Base-by-base conservation (phyloP, 148 eudicot genomes). In the Fagopyrum esculentum region DNA sequence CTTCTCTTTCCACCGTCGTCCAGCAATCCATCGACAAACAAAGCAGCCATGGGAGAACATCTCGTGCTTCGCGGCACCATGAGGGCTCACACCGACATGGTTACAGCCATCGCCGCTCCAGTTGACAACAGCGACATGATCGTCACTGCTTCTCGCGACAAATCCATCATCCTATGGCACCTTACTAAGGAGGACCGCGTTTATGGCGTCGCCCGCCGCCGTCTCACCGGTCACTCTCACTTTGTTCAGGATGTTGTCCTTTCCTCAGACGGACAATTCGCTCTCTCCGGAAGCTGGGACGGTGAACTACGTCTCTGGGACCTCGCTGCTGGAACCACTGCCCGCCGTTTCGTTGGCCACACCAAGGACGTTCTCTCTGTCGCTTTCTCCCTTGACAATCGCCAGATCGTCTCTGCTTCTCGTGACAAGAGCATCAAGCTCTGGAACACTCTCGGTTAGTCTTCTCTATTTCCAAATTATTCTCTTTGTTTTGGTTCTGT, bases 261-360 rank as follows among this genome's bases (percentile, higher is more conserved):
- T 8, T 91, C 97, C 0, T 91, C 97, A 11, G 95, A 88, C 73
- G 89, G 91, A 48, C 89, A 87, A 81, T 92, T 92, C 49, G 95
- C 97, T 17, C 84, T 92, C 2, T 92, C 97, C 46, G 97, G 96
- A 0, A 86, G 91, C 4, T 92, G 98, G 98, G 97, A 92, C 79
- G 91, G 90, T 68, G 97, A 92, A 78, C 86, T 92, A 35, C 83
- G 98, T 6, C 85, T 90, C 6, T 93, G 98, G 98, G 98, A 93
- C 55, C 85, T 93, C 10, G 80, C 84, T 30, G 73, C 89, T 69
- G 96, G 91, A 9, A 82, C 82, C 72, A 90, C 93, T 43, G 90
- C 98, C 68, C 85, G 96, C 66, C 85, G 98, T 6, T 93, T 93
- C 77, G 91, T 87, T 1, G 98, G 98, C 0, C 98, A 93, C 77